Conservation (phyloP, 2,329 filamentous ascomycete species). For the Xylaria sp. region DNA sequence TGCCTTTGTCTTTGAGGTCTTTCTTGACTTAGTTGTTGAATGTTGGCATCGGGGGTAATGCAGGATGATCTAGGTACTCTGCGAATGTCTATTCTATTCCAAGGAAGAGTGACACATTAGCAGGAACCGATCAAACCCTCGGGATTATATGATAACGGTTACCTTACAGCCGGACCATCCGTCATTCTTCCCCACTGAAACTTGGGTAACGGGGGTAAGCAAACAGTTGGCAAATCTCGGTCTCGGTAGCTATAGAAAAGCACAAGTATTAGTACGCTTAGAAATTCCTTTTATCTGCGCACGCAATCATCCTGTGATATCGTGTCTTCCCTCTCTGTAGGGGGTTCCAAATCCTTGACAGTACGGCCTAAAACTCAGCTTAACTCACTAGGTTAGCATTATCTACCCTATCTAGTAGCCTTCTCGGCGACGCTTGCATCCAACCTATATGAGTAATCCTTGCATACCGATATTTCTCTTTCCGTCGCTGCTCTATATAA, state of each 20-base stretch:
- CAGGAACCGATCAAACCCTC: constrained; percentile 26
- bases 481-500: not conserved
- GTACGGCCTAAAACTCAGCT: constrained; percentile 25
- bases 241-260: constrained; percentile 13
- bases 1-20: constrained; percentile 13
- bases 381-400: constrained; percentile 21
- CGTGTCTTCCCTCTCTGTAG: constrained; percentile 26
- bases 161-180: constrained; percentile 28
- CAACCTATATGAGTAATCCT: constrained; percentile 3
- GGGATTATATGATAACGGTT: constrained; percentile 31
- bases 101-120: constrained; percentile 30
- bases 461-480: constrained; percentile 8
- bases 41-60: constrained; percentile 6
- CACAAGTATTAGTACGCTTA: constrained; percentile 4
- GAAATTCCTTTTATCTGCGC: constrained; percentile 20
- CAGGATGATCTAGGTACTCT: not conserved
- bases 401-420: constrained; percentile 1
- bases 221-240: constrained; percentile 26
- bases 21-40: constrained; percentile 7
- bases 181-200: constrained; percentile 27
- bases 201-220: constrained; percentile 30
- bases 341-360: constrained; percentile 16
- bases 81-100: constrained; percentile 11
- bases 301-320: constrained; percentile 33
- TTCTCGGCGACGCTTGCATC: constrained; percentile 5